Percentiles rank a stretch among this genome's conserved stretches.
These are phyloP conservation scores for Penicillium brasilianum DNA, from an alignment of 2,329 filamentous ascomycete species.

Conservation along the genomic window DNA sequence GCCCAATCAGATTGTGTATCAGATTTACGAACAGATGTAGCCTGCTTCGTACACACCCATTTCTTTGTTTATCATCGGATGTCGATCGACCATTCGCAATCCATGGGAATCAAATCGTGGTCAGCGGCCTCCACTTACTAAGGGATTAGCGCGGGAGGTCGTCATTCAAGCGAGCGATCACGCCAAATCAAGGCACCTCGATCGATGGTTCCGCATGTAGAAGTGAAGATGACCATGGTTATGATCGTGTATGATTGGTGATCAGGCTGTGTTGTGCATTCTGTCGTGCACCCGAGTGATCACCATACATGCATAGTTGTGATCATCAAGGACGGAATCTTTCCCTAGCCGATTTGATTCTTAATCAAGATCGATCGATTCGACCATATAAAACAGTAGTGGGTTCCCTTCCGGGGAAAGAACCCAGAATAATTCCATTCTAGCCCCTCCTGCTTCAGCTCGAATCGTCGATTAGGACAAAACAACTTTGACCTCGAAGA, in stretches of 20 bases:
- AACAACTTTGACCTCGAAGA: slow-evolving; percentile 44
- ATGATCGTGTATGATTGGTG: neutral
- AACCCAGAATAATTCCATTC: neutral
- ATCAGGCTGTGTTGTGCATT: neutral
- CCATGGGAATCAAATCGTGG: neutral
- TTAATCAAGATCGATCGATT: neutral
- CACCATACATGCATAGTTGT: slow-evolving; percentile 4
- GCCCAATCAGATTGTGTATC: neutral
- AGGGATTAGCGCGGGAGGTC: slow-evolving; percentile 4
- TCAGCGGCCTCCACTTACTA: slow-evolving; percentile 11
- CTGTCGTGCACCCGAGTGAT: neutral
- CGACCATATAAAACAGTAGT: neutral
- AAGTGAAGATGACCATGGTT: neutral
- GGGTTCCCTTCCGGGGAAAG: neutral
- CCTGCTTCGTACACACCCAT: neutral
- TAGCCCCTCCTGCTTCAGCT: neutral
- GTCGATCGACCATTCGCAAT: slow-evolving; percentile 8
- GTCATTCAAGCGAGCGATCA: slow-evolving; percentile 18
- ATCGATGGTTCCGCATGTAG: slow-evolving; percentile 1
- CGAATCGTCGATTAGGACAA: too few species aligned
- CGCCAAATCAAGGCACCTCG: slow-evolving; percentile 16
- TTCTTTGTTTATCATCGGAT: neutral
- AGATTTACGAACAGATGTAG: neutral
- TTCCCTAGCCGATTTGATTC: neutral
- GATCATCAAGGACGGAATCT: neutral